A percentile compares a stretch with the other conserved stretches of the same genome.
phyloP scores from a whole-genome alignment of 805 yeast genomes.

The Ogataea populi-albae region DNA sequence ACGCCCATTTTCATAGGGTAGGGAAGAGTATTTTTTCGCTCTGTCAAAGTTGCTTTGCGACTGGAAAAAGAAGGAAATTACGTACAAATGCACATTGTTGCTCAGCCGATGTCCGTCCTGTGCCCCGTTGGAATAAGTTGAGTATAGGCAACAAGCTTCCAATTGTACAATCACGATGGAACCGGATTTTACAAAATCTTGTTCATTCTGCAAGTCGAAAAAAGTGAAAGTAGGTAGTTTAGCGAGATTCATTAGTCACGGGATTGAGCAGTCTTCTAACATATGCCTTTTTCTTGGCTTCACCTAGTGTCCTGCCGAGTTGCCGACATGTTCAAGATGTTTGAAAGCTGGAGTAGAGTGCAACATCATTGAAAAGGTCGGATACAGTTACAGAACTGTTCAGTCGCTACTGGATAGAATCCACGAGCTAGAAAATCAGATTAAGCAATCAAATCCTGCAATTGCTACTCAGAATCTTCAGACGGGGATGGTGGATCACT shows the following conservation, averaged over 20 bases:
- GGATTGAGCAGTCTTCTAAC: no score
- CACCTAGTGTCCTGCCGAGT: constrained; percentile 22
- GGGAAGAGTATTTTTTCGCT: no score
- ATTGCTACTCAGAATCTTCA: constrained; percentile 1
- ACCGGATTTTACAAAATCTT: constrained; percentile 21
- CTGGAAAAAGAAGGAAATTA: no score
- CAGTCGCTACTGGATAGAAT: constrained; percentile 12
- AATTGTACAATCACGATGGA: constrained; percentile 5
- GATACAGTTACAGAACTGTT: constrained; percentile 24
- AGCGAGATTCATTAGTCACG: no score
- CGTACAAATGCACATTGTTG: no score
- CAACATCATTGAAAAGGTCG: constrained; percentile 21
- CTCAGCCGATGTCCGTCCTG: no score
- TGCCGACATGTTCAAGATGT: constrained; percentile 23
- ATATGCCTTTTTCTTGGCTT: no score
- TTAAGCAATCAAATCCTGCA: constrained; percentile 3
- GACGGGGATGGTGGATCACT: constrained; percentile 2
- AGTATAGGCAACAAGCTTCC: neutral
- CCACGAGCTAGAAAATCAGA: constrained; percentile 15
- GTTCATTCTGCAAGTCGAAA: constrained; percentile 22
- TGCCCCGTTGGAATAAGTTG: neutral
- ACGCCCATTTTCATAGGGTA: no score
- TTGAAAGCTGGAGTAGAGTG: constrained; percentile 17
- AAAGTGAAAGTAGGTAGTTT: constrained; percentile 22
- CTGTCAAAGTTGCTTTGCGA: no score